Evolutionary conservation across 345 rosid species (phyloP).

Genomic region (Noccaea bulbosa): DNA sequence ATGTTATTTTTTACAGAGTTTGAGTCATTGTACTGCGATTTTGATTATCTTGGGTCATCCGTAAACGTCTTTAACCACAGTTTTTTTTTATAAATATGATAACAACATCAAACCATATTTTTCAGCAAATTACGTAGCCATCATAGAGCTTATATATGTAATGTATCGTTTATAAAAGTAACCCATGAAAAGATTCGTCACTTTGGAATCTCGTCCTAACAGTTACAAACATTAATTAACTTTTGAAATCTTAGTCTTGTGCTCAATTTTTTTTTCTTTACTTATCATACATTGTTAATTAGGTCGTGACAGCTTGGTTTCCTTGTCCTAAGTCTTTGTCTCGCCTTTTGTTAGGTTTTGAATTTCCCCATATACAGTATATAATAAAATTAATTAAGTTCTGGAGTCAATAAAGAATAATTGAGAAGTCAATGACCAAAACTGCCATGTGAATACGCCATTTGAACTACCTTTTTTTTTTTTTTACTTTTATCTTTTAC

Average conservation of each 20-base stretch:
- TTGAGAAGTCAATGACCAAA: conserved; percentile 45
- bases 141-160: background rate
- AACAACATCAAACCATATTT: background rate
- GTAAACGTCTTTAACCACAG: too few species aligned
- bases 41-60: too few species aligned
- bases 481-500: conserved; percentile 34
- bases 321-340: conserved; percentile 43
- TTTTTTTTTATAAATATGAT: background rate
- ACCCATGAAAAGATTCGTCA: conserved; percentile 18
- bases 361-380: conserved; percentile 35
- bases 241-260: conserved; percentile 32
- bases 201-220: conserved; percentile 37
- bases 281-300: conserved; percentile 32
- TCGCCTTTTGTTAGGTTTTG: conserved; percentile 44
- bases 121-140: background rate
- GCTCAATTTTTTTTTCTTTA: background rate
- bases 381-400: conserved; percentile 1
- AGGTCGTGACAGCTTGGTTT: conserved; percentile 39
- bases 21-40: too few species aligned
- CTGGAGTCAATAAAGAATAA: conserved; percentile 35
- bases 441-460: conserved; percentile 42
- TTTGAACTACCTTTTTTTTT: conserved; percentile 18
- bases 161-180: background rate
- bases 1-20: too few species aligned
- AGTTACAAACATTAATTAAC: conserved; percentile 40